Evolutionary conservation across 2,329 filamentous ascomycete genomes (phyloP).

Genomic region (Myriosclerotinia curreyana): DNA sequence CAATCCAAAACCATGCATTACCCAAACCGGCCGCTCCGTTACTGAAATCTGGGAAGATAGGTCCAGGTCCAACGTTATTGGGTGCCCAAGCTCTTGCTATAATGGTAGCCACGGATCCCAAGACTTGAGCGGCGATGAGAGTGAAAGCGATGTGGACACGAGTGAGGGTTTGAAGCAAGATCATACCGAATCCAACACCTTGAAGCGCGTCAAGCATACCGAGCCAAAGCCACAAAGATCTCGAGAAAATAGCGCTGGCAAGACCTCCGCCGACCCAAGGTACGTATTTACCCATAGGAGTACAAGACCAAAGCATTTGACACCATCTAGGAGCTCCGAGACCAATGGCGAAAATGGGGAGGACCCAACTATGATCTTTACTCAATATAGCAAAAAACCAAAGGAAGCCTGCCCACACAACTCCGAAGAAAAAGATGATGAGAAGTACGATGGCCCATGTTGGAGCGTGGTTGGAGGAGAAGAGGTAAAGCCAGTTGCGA

Average conservation of each 20-base stretch:
- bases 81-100: constrained; percentile 58
- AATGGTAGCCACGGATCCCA: constrained; percentile 62
- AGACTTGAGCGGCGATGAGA: constrained; percentile 57
- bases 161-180: constrained; percentile 62
- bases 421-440: constrained; percentile 52
- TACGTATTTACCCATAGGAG: constrained; percentile 57
- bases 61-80: constrained; percentile 58
- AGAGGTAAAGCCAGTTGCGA: constrained; percentile 58
- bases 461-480: constrained; percentile 43
- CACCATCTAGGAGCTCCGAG: constrained; percentile 64
- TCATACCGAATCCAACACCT: constrained; percentile 66
- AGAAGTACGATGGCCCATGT: constrained; percentile 57
- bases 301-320: constrained; percentile 65
- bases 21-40: constrained; percentile 15
- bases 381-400: constrained; percentile 53
- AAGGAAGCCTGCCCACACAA: constrained; percentile 54
- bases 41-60: constrained; percentile 54
- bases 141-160: constrained; percentile 63
- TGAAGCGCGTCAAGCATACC: constrained; percentile 63
- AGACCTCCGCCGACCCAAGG: constrained; percentile 56
- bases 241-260: constrained; percentile 53
- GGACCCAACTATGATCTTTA: constrained; percentile 61
- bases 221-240: constrained; percentile 64
- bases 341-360: constrained; percentile 65
- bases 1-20: constrained; percentile 45